Evolutionary conservation across 2,329 filamentous ascomycete species (phyloP).

Genomic region (Penicillium vulpinum): DNA sequence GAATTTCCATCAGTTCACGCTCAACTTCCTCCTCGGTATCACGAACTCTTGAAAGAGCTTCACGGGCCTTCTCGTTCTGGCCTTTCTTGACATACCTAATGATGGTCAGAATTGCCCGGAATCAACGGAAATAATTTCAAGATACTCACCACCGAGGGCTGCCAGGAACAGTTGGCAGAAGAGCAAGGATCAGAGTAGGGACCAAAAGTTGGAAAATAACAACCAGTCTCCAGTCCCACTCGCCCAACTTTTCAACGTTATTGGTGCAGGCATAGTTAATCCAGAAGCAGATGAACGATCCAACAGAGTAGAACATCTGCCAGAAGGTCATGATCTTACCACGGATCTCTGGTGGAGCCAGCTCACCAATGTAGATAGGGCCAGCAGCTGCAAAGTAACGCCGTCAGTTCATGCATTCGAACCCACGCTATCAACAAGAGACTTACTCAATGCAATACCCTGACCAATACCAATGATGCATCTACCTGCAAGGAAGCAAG

Average conservation of each 20-base stretch:
- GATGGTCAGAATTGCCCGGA: slow-evolving; percentile 6
- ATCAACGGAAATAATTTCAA: not conserved
- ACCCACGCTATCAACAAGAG: not conserved
- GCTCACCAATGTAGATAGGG: slow-evolving; percentile 70
- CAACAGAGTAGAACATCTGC: slow-evolving; percentile 68
- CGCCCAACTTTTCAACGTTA: slow-evolving; percentile 57
- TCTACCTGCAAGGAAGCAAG: slow-evolving; percentile 67
- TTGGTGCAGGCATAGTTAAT: slow-evolving; percentile 64
- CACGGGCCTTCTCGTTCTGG: slow-evolving; percentile 61
- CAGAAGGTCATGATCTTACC: slow-evolving; percentile 69
- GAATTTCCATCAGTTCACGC: slow-evolving; percentile 64
- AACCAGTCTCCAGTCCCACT: slow-evolving; percentile 74
- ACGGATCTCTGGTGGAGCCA: slow-evolving; percentile 64
- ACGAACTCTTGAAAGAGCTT: slow-evolving; percentile 60
- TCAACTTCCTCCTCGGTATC: slow-evolving; percentile 66
- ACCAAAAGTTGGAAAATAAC: slow-evolving; percentile 73
- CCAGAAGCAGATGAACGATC: slow-evolving; percentile 66
- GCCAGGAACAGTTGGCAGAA: slow-evolving; percentile 67
- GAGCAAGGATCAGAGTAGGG: slow-evolving; percentile 60
- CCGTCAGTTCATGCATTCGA: slow-evolving; percentile 4
- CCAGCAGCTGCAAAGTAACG: slow-evolving; percentile 54
- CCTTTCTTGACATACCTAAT: slow-evolving; percentile 56
- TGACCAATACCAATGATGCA: slow-evolving; percentile 70
- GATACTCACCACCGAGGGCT: slow-evolving; percentile 61
- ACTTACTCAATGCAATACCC: slow-evolving; percentile 63